Evolutionary conservation across 441 rosid species (phyloP), one percentile per base, ranked within the genome.

Genomic region (Mallotus repandus): DNA sequence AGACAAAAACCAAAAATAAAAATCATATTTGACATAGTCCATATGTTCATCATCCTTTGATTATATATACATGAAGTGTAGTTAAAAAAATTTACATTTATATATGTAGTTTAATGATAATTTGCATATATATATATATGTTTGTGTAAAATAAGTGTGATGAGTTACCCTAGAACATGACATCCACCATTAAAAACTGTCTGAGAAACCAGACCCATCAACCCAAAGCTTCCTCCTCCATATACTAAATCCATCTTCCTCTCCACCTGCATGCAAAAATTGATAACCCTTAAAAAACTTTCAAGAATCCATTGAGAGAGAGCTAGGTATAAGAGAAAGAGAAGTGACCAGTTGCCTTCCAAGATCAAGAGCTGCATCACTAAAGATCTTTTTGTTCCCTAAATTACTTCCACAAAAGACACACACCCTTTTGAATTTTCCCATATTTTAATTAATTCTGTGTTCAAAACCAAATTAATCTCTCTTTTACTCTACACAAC

Each of bases 221-320:
- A 73, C 16, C 90, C 90, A 21, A 79, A 65, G 76, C 84, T 86
- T 6, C 90, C 88, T 55, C 90, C 90, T 76, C 90, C 90, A 66
- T 86, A 84, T 15, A 86, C 79, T 55, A 86, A 81, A 63, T 80
- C 83, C 22, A 86, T 68, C 77, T 78, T 79, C 76, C 75, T 86
- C 74, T 81, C 78, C 9, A 79, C 85, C 88, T 85, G 81, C 56
- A 68, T 0, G 41, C 41, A 38, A 38, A 63, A 69, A 18, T 8
- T n/a, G 29, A 9, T 19, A 59, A 16, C 4, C 2, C 29, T 22
- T 19, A 21, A 46, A 48, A 38, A 29, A 19, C 50, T 10, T 8
- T 16, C 11, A 43, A 21, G 59, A 53, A 38, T 21, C 29, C 38
- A 12, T 21, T 59, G 22, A 5, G 9, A 38, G 41, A 38, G 41